Evolutionary conservation across 805 yeast genomes (phyloP).

Genomic region (Pichia thaimueangensis): DNA sequence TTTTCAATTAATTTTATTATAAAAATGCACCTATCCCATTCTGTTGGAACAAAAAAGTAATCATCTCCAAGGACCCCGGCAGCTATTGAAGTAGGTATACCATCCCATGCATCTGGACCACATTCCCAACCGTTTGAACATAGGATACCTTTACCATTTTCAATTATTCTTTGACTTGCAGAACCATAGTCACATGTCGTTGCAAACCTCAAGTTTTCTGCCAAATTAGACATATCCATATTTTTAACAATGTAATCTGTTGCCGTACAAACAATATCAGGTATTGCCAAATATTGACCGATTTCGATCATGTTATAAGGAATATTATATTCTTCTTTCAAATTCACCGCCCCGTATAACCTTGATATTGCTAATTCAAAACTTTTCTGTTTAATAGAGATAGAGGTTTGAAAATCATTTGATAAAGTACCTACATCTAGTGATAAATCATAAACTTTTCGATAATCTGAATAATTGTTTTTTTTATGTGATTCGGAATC

Average conservation of each 20-base stretch:
- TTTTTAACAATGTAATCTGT: constrained; percentile 34
- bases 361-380: constrained; percentile 43
- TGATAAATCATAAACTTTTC: constrained; percentile 23
- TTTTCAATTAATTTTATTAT: constrained; percentile 37
- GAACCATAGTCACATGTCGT: constrained; percentile 37
- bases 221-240: constrained; percentile 33
- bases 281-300: constrained; percentile 44
- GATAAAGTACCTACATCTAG: constrained; percentile 37
- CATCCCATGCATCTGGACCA: constrained; percentile 41
- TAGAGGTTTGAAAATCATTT: constrained; percentile 26
- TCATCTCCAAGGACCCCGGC: constrained; percentile 42
- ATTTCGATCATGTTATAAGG: constrained; percentile 41
- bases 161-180: constrained; percentile 39
- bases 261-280: constrained; percentile 38
- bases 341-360: constrained; percentile 39
- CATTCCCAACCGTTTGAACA: constrained; percentile 45
- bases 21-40: constrained; percentile 50
- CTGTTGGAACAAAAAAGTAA: constrained; percentile 47
- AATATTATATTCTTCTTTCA: constrained; percentile 29
- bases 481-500: neutral
- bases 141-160: constrained; percentile 40
- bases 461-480: neutral
- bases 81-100: constrained; percentile 37
- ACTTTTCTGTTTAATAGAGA: constrained; percentile 27
- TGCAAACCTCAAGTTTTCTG: constrained; percentile 37